Evolutionary conservation across 306 rosid species (phyloP), one percentile per base, ranked within the genome.

Genomic region (Gillenia trifoliata): DNA sequence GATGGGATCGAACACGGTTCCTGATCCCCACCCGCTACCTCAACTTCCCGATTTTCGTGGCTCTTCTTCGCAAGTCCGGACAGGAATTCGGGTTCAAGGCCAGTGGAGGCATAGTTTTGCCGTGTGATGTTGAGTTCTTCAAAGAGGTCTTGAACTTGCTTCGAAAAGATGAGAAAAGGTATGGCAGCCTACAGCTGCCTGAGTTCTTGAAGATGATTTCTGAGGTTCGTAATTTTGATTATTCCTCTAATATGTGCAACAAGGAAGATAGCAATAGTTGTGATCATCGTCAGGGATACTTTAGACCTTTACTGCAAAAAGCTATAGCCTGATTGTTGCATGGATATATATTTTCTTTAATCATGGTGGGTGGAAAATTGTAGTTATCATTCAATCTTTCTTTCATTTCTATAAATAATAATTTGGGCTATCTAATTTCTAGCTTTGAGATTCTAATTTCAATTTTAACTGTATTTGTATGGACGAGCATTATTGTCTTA

Each of bases 101-200:
- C 22, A 66, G 16, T 34, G 78, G 78, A 26, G 78, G 72, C 19
- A 26, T 75, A 17, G 72, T 50, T 20, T 19, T 75, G 49, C 78
- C 78, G 3, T 75, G 78, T 19, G 78, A 75, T 38, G 78, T 66
- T 52, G 64, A 20, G 65, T 75, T 75, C 38, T 75, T 75, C 55
- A 26, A 22, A 36, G 10, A 75, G 29, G 36, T 65, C 6, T 15
- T 75, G 43, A 19, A 29, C 50, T 54, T 75, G 50, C 56, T 75
- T 19, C 29, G 12, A 34, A 54, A 75, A 49, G 65, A 65, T 34
- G 78, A 75, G 65, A 75, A 20, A 23, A 25, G n/a, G 55, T 25
- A 31, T 36, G 78, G 78, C 8, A 45, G 41, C 20, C 38, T 75
- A 11, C 65, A 67, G 64, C 10, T 65, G 25, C n/a, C 38, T 0